Base-by-base conservation (phyloP, 2,329 filamentous ascomycete genomes). In the Diaporthe sp. region DNA sequence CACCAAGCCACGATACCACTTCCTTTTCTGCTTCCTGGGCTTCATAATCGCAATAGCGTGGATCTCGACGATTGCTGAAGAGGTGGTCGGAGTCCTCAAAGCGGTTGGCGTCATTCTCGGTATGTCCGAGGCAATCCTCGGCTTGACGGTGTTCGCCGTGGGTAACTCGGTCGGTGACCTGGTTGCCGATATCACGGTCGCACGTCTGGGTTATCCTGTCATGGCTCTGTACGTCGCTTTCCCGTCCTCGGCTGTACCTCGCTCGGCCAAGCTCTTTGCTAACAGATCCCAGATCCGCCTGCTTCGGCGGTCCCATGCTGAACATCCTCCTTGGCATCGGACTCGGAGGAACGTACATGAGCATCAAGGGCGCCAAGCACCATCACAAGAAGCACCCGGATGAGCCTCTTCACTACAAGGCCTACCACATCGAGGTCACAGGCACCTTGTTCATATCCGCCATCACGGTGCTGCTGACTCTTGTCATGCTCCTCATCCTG, bases 271-370 rank as follows among this genome's bases (percentile, higher is more conserved):
- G 4, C 4, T 53, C 51, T 46, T 61, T 37, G 76, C 82, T 84
- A 79, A 83, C 77, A 39, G 37, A 44, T 51, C 49, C 61, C 77
- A 91, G 89, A 55, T 96, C 94, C 46, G 97, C 97, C 6, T 99
- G 97, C 82, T 98, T 99, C 82, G 97, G 97, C n/a, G 97, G 97
- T 0, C 97, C 97, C 0, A 96, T 99, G 95, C 90, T 99, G 55
- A 99, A 99, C 80, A 99, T 99, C 77, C 87, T 99, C 0, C 90
- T 99, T 5, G 97, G 97, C 0, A 96, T 99, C 71, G 97, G 97
- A n/a, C 88, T 98, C 5, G 94, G 94, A 37, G 97, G 97, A 22
- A 90, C 95, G 53, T 97, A 96, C 82, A 97, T 98, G 90, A 96
- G 94, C 74, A 88, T 97, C 22, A 89, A 89, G 73, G 89, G 91